These are phyloP conservation scores for Debaryomyces fabryi DNA, from an alignment of 1,139 yeast genomes.

Conservation along the genomic window DNA sequence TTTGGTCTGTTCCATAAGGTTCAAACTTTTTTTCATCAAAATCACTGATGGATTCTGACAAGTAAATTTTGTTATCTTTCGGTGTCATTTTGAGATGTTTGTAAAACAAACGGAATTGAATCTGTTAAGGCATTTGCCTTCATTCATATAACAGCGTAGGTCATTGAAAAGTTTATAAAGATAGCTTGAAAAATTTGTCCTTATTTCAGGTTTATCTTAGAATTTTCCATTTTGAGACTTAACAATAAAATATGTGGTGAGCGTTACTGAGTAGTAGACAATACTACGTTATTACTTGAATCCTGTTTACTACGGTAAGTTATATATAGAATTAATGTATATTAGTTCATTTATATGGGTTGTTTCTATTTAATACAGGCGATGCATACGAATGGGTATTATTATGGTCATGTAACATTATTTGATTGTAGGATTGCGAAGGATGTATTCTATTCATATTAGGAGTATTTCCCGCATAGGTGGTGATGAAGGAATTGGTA, in stretches of 20 bases:
- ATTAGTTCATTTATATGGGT: slow-evolving; percentile 1
- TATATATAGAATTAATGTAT: not conserved
- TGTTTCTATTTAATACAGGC: slow-evolving; percentile 8
- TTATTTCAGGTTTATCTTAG: slow-evolving; percentile 7
- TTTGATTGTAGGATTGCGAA: slow-evolving; percentile 2
- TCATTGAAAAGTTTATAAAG: not conserved
- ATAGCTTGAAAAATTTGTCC: not conserved
- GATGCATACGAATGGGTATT: slow-evolving; percentile 6
- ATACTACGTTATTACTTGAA: not conserved
- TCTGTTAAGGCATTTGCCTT: not conserved
- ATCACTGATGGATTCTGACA: slow-evolving; percentile 9
- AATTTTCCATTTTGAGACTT: slow-evolving; percentile 12
- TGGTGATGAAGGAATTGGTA: slow-evolving; percentile 3
- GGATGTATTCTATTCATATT: slow-evolving; percentile 2
- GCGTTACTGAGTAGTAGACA: not conserved
- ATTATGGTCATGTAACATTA: slow-evolving; percentile 5
- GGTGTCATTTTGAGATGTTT: not conserved
- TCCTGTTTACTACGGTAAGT: not conserved
- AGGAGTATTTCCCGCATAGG: slow-evolving; percentile 6
- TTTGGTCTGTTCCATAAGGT: not conserved
- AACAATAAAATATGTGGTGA: slow-evolving; percentile 10
- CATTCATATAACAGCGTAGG: not conserved
- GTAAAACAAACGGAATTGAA: not conserved
- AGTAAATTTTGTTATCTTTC: not conserved
- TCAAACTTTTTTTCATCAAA: slow-evolving; percentile 11